Base-by-base conservation (phyloP, 805 yeast species). In the Lipomyces sp. region DNA sequence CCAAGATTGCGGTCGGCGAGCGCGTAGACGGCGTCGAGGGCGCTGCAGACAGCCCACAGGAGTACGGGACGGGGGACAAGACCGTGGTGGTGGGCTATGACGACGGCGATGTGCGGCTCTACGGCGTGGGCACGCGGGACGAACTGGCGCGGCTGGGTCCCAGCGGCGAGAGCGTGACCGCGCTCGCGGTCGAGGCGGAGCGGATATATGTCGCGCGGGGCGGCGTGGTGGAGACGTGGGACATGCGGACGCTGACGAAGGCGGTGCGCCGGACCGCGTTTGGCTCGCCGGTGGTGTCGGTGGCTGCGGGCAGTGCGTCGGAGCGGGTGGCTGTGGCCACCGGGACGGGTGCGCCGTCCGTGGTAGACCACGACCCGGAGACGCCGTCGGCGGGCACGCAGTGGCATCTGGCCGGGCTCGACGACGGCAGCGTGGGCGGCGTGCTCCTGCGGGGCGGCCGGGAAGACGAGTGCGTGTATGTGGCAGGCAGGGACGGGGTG, bases 31-130 rank as follows among this genome's bases (percentile, higher is more conserved):
- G 66, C 68, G 18, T 39, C 29, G 14, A 34, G 47, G 33, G 33
- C 45, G 21, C 45, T 13, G 24, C 35, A 39, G 37, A 39, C 38
- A 49, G 19, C n/a, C 13, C 41, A 13, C 61, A 74, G 26, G 82
- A 80, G 53, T 77, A 68, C 61, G 86, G 77, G 26, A 75, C 79
- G 18, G 67, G 64, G 6, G 80, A 66, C 39, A 61, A 60, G 50
- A 52, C 65, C 10, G 46, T 65, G 0, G 59, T 67, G 35, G 70
- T 68, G 4, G 77, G 76, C 3, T 69, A 73, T 51, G 61, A 59
- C 11, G 57, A 63, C 43, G 75, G 61, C 2, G 53, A 42, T 26
- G 34, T 52, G 10, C 48, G 37, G 14, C 26, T 55, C 23, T 57
- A 31, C 29, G 58, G 48, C 7, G 16, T 57, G 21, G 40, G 45